Evolutionary conservation across 2,329 filamentous ascomycete genomes (phyloP).

Genomic region (Epichloe sibirici): DNA sequence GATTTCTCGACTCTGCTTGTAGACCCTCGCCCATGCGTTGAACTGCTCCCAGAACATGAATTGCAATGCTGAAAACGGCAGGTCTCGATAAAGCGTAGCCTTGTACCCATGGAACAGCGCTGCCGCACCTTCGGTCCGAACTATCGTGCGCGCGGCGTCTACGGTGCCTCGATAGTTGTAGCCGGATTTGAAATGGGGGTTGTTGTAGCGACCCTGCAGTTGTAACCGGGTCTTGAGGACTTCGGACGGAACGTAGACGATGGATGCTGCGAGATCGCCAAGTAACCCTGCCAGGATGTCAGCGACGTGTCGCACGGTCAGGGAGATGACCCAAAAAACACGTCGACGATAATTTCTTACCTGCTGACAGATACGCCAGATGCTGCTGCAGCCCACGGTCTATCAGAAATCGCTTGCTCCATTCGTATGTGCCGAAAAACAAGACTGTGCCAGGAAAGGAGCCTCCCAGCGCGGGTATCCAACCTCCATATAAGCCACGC

Average conservation of each 20-base stretch:
- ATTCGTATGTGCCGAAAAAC: conserved; percentile 96
- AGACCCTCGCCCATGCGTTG: conserved; percentile 66
- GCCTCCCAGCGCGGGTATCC: conserved; percentile 77
- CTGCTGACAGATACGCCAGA: conserved; percentile 74
- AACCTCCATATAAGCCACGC: conserved; percentile 85
- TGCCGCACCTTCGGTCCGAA: conserved; percentile 65
- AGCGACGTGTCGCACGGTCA: not conserved
- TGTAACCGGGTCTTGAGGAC: conserved; percentile 96
- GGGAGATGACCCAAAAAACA: not conserved
- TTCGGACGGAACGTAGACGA: conserved; percentile 93
- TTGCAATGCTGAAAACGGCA: conserved; percentile 91
- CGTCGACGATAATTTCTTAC: conserved; percentile 30
- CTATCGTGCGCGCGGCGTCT: conserved; percentile 77
- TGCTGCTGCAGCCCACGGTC: conserved; percentile 73
- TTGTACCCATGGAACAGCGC: conserved; percentile 97
- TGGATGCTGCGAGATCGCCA: conserved; percentile 81
- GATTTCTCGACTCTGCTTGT: conserved; percentile 71
- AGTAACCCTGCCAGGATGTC: conserved; percentile 54
- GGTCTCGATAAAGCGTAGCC: conserved; percentile 83
- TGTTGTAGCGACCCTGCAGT: conserved; percentile 88
- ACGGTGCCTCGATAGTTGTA: conserved; percentile 88
- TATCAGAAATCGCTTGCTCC: conserved; percentile 79
- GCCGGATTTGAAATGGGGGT: conserved; percentile 82
- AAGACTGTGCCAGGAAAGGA: conserved; percentile 89
- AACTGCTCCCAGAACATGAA: conserved; percentile 98